phyloP scores from a whole-genome alignment of 202 grass and related monocot genomes.

The Carex arenaria region DNA sequence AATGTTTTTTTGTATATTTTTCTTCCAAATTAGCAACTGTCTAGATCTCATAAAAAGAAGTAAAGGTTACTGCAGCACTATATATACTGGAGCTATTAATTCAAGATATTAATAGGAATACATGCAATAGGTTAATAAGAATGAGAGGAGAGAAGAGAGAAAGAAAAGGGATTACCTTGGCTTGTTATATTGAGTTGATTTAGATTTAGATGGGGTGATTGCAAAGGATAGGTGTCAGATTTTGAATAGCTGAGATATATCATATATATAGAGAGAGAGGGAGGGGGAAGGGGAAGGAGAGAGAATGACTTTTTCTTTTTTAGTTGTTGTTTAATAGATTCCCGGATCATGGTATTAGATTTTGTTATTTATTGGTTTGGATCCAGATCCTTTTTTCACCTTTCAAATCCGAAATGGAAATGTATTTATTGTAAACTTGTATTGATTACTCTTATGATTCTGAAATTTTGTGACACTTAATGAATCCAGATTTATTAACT shows the following conservation, averaged over 20 bases:
- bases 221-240: background rate
- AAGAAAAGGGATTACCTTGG: background rate
- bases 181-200: constrained; percentile 1
- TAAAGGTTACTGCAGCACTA: background rate
- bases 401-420: background rate
- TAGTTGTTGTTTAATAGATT: background rate
- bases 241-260: background rate
- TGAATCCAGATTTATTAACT: background rate
- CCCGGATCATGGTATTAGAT: background rate
- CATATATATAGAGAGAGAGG: background rate
- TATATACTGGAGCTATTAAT: background rate
- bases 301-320: background rate
- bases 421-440: background rate
- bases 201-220: background rate
- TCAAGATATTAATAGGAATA: background rate
- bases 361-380: background rate
- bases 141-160: background rate
- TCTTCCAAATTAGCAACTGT: background rate
- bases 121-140: background rate
- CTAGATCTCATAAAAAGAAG: background rate
- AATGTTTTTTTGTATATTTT: background rate
- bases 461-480: too few species aligned
- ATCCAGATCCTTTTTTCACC: background rate
- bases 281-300: background rate
- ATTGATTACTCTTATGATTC: too few species aligned